Evolutionary conservation across 208 protist genomes (phyloP).

Genomic region (Acanthamoeba culbertsoni): DNA sequence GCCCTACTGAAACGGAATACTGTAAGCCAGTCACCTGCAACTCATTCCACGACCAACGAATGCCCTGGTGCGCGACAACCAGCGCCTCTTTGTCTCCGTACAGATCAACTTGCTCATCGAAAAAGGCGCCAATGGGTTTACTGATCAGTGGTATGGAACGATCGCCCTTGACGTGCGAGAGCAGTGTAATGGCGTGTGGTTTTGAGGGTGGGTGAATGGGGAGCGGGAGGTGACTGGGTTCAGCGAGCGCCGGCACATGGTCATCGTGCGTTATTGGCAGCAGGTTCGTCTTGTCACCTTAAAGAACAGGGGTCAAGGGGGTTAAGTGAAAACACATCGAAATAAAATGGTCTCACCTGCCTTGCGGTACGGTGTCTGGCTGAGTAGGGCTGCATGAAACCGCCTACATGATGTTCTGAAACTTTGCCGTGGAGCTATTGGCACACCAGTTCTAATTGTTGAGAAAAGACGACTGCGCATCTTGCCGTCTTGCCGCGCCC

Average conservation of each 20-base stretch:
- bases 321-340: too few species aligned
- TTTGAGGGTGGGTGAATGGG: background rate
- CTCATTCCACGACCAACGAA: conserved; percentile 62
- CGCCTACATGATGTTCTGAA: too few species aligned
- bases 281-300: too few species aligned
- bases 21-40: conserved; percentile 26
- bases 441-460: too few species aligned
- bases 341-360: too few species aligned
- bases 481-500: too few species aligned
- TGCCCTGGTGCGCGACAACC: conserved; percentile 52
- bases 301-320: too few species aligned
- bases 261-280: background rate
- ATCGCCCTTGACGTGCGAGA: conserved; percentile 48
- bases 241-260: background rate
- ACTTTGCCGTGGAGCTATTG: too few species aligned
- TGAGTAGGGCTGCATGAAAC: too few species aligned
- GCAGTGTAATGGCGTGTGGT: background rate
- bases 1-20: too few species aligned
- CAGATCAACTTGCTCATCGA: conserved; percentile 49
- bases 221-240: background rate
- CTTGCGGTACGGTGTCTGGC: too few species aligned
- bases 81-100: conserved; percentile 37
- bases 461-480: too few species aligned
- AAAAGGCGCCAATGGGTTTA: conserved; percentile 44
- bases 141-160: background rate